Evolutionary conservation across 148 eudicot genomes (phyloP), one percentile per base, ranked within the genome.

Genomic region (Nyssa sinensis): DNA sequence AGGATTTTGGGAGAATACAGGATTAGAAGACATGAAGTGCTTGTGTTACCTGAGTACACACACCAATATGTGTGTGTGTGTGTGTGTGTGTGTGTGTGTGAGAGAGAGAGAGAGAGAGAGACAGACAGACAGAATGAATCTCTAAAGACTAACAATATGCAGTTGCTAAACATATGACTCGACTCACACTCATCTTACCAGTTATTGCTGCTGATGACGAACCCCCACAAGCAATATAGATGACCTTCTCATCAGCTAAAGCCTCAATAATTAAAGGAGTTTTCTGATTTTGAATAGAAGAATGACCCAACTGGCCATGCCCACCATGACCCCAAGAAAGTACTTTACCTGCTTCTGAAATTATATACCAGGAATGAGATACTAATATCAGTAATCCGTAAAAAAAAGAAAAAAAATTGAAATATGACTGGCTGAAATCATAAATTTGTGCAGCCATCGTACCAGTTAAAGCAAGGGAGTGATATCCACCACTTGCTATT

Each of bases 311-410:
- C 82, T 92, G 97, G 73, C 98, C 98, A 73, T 86, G 94, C 49
- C 98, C 94, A n/a, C 98, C 98, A 80, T 92, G 92, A 67, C 98
- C 98, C 98, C 98, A 95, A 3, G 98, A 95, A 37, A 87, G 74
- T 64, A 95, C 98, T 79, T 89, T 84, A 33, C 96, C 98, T 28
- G 82, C 87, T 70, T 87, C 98, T 93, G 75, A 64, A 65, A 79
- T 35, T 24, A 67, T 27, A 78, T 33, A 64, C 27, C 27, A 74
- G 23, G 35, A 34, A 41, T 64, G 30, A 63, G 27, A 29, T 9
- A 21, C 16, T 6, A 30, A 75, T 6, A 70, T 24, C 44, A 64
- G 55, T 37, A 41, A 24, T 4, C 39, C 64, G 16, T 29, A 30
- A 69, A 39, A 31, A 37, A 34, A 11, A 47, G 5, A 71, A 57